Evolutionary conservation across 2,329 filamentous ascomycete species (phyloP).

Genomic region (Botrytis fragariae): DNA sequence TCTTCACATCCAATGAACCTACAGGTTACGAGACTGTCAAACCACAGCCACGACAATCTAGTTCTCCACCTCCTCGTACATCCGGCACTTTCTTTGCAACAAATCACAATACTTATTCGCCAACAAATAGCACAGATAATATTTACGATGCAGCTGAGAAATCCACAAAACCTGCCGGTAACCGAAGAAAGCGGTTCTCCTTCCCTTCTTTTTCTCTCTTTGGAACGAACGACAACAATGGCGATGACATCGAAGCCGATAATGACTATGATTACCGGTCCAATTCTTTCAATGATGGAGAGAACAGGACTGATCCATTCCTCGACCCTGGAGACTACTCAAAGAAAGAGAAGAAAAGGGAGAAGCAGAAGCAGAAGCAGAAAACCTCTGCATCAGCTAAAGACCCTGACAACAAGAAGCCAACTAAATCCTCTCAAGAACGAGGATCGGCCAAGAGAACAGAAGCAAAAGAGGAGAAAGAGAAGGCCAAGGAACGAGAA

Average conservation of each 20-base stretch:
- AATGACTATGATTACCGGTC: not conserved
- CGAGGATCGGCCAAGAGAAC: not conserved
- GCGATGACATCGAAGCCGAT: not conserved
- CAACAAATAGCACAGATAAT: not conserved
- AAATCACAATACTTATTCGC: not conserved
- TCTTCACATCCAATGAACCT: not conserved
- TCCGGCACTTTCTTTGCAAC: conserved; percentile 3
- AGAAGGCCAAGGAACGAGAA: conserved; percentile 1
- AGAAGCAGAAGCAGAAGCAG: not conserved
- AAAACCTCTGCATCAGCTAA: not conserved
- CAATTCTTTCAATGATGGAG: not conserved
- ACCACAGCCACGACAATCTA: not conserved
- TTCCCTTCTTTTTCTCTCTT: not conserved
- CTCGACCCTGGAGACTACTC: not conserved
- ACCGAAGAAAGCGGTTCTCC: not conserved
- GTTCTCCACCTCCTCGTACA: not conserved
- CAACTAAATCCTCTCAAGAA: not conserved
- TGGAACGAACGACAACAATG: not conserved
- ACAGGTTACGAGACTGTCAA: not conserved
- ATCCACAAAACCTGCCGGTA: too few relatives aligned
- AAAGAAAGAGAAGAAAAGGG: not conserved
- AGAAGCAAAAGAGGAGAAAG: not conserved
- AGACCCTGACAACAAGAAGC: not conserved
- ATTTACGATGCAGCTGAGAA: not conserved
- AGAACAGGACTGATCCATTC: not conserved